Percentiles rank a stretch among this genome's conserved stretches.
These are phyloP conservation scores for Wilcoxina mikolae DNA, from an alignment of 495 filamentous ascomycete species.

Conservation along the genomic window DNA sequence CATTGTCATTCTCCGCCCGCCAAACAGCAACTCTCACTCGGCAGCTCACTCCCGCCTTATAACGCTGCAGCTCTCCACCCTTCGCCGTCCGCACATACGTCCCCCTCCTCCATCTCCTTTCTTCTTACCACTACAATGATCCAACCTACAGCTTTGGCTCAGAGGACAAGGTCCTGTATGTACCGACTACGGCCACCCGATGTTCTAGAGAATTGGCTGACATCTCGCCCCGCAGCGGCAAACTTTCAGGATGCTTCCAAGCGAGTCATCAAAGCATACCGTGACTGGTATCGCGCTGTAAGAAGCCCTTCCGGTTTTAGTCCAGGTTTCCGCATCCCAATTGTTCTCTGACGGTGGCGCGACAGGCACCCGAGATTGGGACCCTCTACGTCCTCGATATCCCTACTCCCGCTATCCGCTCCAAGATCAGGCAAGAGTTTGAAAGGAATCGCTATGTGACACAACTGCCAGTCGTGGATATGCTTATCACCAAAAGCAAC, in stretches of 20 bases:
- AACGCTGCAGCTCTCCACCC: constrained; percentile 1
- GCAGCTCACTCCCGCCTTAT: constrained; percentile 12
- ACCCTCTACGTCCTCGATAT: constrained; percentile 86
- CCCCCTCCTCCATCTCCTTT: background rate
- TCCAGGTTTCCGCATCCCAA: background rate
- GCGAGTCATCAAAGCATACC: constrained; percentile 71
- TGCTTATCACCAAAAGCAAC: constrained; percentile 74
- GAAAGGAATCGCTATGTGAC: constrained; percentile 87
- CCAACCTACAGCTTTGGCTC: constrained; percentile 83
- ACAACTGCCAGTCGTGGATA: constrained; percentile 73
- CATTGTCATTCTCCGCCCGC: no score
- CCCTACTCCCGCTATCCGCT: constrained; percentile 74
- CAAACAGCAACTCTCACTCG: no score
- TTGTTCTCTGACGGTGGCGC: constrained; percentile 3
- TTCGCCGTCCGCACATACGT: constrained; percentile 4
- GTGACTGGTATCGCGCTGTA: constrained; percentile 89
- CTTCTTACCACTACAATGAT: constrained; percentile 47
- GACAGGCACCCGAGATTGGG: constrained; percentile 85
- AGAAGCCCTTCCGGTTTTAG: constrained; percentile 32
- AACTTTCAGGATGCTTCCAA: constrained; percentile 74
- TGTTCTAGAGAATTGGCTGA: constrained; percentile 6
- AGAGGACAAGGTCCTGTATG: constrained; percentile 80
- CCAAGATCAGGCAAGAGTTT: constrained; percentile 93
- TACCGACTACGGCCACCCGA: constrained; percentile 15
- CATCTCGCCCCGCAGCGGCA: constrained; percentile 43